Evolutionary conservation across 2,329 filamentous ascomycete genomes (phyloP), one percentile per base, ranked within the genome.

Genomic region (Trichoderma koningiopsis): DNA sequence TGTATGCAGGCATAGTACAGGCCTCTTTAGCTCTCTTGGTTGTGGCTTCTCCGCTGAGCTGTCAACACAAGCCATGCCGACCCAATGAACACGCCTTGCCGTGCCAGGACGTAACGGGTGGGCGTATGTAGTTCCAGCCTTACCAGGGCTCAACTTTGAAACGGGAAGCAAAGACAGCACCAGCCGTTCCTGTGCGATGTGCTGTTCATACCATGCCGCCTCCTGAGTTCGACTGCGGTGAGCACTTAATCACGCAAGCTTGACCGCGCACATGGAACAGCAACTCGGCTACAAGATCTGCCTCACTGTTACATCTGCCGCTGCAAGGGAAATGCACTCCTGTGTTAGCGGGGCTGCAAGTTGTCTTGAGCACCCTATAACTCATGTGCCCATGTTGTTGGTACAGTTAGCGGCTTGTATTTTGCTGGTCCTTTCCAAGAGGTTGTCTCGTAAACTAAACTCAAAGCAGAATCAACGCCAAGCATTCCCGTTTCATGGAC

Each of bases 91-190:
- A 27, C 33, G 27, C 24, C 35, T 57, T 33, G 52, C 53, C 19
- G 37, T 57, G 62, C 37, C 62, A 57, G 37, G 37, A 16, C 14
- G 24, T 19, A 65, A 33, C n/a, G 37, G 52, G 37, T 35, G 37
- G 52, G 52, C 27, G 62, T 57, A n/a, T 35, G 37, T 66, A 66
- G 55, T n/a, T 31, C 63, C 40, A 66, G 63, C 63, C 63, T 56
- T 66, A 52, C 63, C 27, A 58, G 55, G 52, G 55, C 53, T 37
- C 24, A 29, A 27, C 31, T 27, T 35, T 19, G 43, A 7, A 14
- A 53, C 16, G n/a, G 27, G 19, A 29, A 63, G 61, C n/a, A 56
- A 33, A 29, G 27, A 22, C 53, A n/a, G 31, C 60, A 55, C 37
- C 3, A 24, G 27, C 60, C 11, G n/a, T 22, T 40, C 33, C 61